Base-by-base conservation (phyloP, 306 rosid genomes). In the Castanea sativa region DNA sequence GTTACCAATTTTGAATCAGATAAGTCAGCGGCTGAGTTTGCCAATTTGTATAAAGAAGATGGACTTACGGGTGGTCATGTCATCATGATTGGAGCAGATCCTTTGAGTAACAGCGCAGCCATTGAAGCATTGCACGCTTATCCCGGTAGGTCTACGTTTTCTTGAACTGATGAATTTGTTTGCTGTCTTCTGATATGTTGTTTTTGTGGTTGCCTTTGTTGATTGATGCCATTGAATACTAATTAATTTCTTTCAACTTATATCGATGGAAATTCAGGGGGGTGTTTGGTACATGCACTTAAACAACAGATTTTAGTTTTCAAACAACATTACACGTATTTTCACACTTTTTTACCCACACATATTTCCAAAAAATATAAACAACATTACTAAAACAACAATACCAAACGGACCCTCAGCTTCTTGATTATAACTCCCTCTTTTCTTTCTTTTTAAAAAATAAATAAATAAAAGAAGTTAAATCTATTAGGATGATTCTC, bases 1-100 rank as follows among this genome's bases (percentile, higher is more conserved):
- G 90, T 93, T 30, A 95, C 96, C 61, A 95, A 95, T 86, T 95
- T 95, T 71, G 98, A 88, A 80, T 90, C 99, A 2, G 98, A 93
- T 70, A 90, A 88, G 63, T 93, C 98, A 5, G 96, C 98, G 1
- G 94, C 90, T n/a, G 97, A 87, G 82, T 95, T 74, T 83, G 96
- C 97, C 10, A 71, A 69, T 49, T 85, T 93, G 89, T 96, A 96
- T 83, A 88, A 85, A 83, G 88, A 77, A 56, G 93, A 96, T 88
- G 90, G 86, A 67, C 93, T 91, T 58, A 85, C 80, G 2, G 99
- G 98, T 69, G 99, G 99, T 69, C 97, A 91, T 77, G 96, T 89
- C 12, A 90, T 96, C 80, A 91, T 96, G 99, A 93, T 96, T 11
- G 98, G 98, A 74, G 94, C 91, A 2, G 99, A 93, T 72, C 90